Base-by-base conservation (phyloP, 208 protist genomes). In the Lotmaria passim region DNA sequence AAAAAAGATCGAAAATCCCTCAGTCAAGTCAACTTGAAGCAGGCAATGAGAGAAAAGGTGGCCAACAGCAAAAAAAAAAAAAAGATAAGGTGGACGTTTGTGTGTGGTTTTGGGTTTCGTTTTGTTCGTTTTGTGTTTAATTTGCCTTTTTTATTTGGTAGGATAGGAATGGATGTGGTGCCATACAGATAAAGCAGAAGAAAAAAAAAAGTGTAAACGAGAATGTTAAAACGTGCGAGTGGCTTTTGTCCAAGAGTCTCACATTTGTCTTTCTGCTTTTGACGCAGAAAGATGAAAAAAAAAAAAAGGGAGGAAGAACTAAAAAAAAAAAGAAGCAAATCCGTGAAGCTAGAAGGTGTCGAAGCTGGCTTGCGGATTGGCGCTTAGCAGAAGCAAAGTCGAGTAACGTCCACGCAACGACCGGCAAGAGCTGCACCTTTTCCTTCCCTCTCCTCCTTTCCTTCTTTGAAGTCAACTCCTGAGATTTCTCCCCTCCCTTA, bases 41-140 rank as follows among this genome's bases (percentile, higher is more conserved):
- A 68, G 34, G 26, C 11, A 48, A 66, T 12, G 41, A 66, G 23
- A 66, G 55, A 39, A 41, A 48, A 64, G 21, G 41, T 7, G 17
- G 43, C 10, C 10, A 52, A 64, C 14, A 38, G 58, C 3, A 64
- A 10, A 68, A 66, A 39, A 12, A 24, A 53, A 10, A 53, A 21
- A 17, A 53, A 53, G 14, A 17, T 21, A 17, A 21, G 44, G 44
- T 23, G n/a, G 7, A 7, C n/a, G 17, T 50, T 14, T 7, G 14
- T 23, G 12, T 41, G 38, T 41, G 14, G 7, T 44, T 14, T 23
- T 21, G 19, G 7, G 5, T 53, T 53, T 33, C 24, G 5, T 53
- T 53, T 17, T n/a, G n/a, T n/a, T n/a, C n/a, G n/a, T n/a, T n/a
- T n/a, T n/a, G n/a, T n/a, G n/a, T n/a, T n/a, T n/a, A n/a, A n/a